phyloP scores from a whole-genome alignment of 2,329 filamentous ascomycete genomes.

The Nemania sp. region DNA sequence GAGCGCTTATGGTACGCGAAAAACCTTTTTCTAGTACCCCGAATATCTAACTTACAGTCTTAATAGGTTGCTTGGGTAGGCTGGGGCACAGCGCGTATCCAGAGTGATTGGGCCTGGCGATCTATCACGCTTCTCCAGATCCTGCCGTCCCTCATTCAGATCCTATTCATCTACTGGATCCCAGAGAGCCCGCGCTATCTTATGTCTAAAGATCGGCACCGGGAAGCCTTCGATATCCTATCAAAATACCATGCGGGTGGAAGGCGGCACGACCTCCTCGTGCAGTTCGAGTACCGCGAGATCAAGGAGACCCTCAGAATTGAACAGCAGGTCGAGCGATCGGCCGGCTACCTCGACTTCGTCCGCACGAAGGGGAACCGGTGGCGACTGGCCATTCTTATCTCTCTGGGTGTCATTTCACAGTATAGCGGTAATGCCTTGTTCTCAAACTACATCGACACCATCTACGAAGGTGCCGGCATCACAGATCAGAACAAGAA shows the following conservation, averaged over 20 bases:
- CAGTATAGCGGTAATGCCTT: constrained; percentile 77
- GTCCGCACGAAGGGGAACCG: constrained; percentile 72
- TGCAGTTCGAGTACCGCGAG: constrained; percentile 75
- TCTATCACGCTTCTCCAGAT: constrained; percentile 74
- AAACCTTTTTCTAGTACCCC: not conserved
- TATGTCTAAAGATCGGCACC: constrained; percentile 71
- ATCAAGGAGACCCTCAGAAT: constrained; percentile 73
- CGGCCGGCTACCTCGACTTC: constrained; percentile 70
- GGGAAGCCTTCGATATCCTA: constrained; percentile 71
- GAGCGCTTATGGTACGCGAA: constrained; percentile 56
- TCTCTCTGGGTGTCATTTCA: constrained; percentile 74
- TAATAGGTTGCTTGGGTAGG: constrained; percentile 67
- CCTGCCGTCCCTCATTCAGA: constrained; percentile 70
- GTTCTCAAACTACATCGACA: constrained; percentile 74
- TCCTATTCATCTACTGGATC: constrained; percentile 74
- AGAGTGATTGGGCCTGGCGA: constrained; percentile 74
- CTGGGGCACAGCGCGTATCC: constrained; percentile 70
- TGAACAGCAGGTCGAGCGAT: constrained; percentile 63
- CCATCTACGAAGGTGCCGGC: constrained; percentile 71
- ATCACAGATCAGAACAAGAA: constrained; percentile 69
- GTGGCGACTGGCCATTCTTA: constrained; percentile 70
- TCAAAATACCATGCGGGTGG: constrained; percentile 74
- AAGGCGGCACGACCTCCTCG: constrained; percentile 67
- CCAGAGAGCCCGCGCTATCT: constrained; percentile 77
- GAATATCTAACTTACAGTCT: constrained; percentile 4